A percentile compares a stretch with the other conserved stretches of the same genome.
phyloP scores from a whole-genome alignment of 2,329 filamentous ascomycete species.

The Beauveria brongniartii region DNA sequence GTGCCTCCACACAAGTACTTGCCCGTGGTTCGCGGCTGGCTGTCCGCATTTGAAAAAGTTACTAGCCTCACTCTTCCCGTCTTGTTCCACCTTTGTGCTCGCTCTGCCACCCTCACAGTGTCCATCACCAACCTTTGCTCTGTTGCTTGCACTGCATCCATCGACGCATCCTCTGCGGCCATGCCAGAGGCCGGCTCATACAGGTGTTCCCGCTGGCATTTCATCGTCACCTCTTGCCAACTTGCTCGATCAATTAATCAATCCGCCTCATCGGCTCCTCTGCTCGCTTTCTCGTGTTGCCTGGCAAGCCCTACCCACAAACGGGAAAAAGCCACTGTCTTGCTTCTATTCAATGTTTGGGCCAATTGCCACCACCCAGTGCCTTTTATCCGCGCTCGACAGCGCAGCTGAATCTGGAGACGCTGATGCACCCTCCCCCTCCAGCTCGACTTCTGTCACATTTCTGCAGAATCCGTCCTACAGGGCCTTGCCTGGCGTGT shows the following conservation, averaged over 20 bases:
- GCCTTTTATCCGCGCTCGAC: not conserved
- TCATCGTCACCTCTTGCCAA: not conserved
- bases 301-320: not conserved
- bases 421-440: slow-evolving; percentile 1
- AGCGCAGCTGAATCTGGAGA: not conserved
- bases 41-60: too few relatives aligned
- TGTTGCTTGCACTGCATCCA: not conserved
- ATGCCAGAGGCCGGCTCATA: not conserved
- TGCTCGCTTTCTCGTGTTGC: not conserved
- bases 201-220: not conserved
- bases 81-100: not conserved
- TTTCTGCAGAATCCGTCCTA: not conserved
- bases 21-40: too few relatives aligned
- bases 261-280: not conserved
- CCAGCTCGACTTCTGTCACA: slow-evolving; percentile 1
- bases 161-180: not conserved
- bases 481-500: not conserved
- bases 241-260: not conserved
- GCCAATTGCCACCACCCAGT: not conserved
- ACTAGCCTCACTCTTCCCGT: not conserved
- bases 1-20: too few relatives aligned
- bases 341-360: not conserved
- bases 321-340: slow-evolving; percentile 1
- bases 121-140: not conserved
- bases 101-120: too few relatives aligned